Base-by-base conservation (phyloP, 2,329 filamentous ascomycete genomes). In the Colletotrichum filicis region DNA sequence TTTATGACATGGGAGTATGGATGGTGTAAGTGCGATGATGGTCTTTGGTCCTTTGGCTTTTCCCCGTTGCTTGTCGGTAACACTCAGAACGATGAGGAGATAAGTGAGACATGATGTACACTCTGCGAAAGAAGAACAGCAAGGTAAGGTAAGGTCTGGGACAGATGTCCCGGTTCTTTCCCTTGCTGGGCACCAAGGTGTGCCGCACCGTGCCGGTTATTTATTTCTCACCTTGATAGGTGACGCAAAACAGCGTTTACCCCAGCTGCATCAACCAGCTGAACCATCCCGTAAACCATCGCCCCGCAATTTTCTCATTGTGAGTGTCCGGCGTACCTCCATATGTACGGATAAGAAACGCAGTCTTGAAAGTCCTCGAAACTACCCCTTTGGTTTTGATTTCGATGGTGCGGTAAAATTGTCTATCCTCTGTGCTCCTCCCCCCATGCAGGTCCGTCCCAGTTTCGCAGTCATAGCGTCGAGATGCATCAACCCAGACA, bases 361-460 rank as follows among this genome's bases (percentile, higher is more conserved):
- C 16, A 19, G 19, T 49, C 42, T 49, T 49, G 19, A 22, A 42
- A 19, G 14, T 5, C 8, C 42, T 49, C n/a, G 19, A 49, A 42
- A n/a, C 19, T 22, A 9, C 6, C 26, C 24, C 26, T 24, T 22
- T 19, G 19, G 19, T 28, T 59, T 61, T 68, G 68, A 67, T 71
- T 71, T 71, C 64, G 68, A 57, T 35, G 57, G 56, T 42, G 35
- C 35, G 56, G 59, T 37, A 52, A 42, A 42, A 19, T 35, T 30
- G 24, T 64, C 19, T 28, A 35, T 14, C 32, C 57, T 35, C 35
- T 55, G 30, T 35, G 32, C 14, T 42, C 7, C 37, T 5, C 14
- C 35, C 37, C 37, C 63, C 57, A 62, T 62, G 69, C 69, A 71
- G 64, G 57, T 71, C 68, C 68, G 68, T 65, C 59, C 60, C 63